phyloP scores from a whole-genome alignment of 352 stramenopile species.

The Phytophthora cactorum region DNA sequence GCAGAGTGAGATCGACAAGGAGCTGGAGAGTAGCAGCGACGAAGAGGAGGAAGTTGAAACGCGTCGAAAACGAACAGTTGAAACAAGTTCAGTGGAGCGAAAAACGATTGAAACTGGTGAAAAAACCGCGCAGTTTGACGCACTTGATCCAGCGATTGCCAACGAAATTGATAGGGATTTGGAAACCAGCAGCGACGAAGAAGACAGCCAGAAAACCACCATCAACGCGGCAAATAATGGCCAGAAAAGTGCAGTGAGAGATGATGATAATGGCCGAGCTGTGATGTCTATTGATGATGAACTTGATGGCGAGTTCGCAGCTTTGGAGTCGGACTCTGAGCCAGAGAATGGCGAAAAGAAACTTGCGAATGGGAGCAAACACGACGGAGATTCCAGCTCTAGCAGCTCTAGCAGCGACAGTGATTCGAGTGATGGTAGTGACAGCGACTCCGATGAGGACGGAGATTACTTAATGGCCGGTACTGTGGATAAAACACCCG shows the following conservation, averaged over 20 bases:
- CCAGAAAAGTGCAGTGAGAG: no score
- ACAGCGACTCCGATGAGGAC: slow-evolving; percentile 27
- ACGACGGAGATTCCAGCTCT: slow-evolving; percentile 25
- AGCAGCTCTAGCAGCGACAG: slow-evolving; percentile 41
- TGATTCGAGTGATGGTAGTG: slow-evolving; percentile 39
- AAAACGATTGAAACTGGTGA: neutral
- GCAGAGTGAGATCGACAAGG: slow-evolving; percentile 33
- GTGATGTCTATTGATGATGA: slow-evolving; percentile 43
- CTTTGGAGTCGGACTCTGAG: slow-evolving; percentile 38
- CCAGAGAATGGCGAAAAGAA: slow-evolving; percentile 7
- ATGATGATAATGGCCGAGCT: neutral
- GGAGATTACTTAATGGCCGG: slow-evolving; percentile 11
- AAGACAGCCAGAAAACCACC: slow-evolving; percentile 13
- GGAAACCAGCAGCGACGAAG: slow-evolving; percentile 34
- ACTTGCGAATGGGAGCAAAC: neutral
- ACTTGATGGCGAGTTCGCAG: slow-evolving; percentile 48
- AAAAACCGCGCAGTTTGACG: slow-evolving; percentile 3
- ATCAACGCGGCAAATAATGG: neutral
- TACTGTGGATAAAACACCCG: neutral
- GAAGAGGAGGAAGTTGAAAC: slow-evolving; percentile 3
- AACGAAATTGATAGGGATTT: slow-evolving; percentile 44
- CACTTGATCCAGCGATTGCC: slow-evolving; percentile 8
- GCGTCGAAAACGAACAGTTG: neutral
- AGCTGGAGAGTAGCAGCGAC: slow-evolving; percentile 23
- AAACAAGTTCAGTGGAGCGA: neutral